Base-by-base conservation (phyloP, 352 stramenopile genomes). In the Globisporangium orthogonon region DNA sequence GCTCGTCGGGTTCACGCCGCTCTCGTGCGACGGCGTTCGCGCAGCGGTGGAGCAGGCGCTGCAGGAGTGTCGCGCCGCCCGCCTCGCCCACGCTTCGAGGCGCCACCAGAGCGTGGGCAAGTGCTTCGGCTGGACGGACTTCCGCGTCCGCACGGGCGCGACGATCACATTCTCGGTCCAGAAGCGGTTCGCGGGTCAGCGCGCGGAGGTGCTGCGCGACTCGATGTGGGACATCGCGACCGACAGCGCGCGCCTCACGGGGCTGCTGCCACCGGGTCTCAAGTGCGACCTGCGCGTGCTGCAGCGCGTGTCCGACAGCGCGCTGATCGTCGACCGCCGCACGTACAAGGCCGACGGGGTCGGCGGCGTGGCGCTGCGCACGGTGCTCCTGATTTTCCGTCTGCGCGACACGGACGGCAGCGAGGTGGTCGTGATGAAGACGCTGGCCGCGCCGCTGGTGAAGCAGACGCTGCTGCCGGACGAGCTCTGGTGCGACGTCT, bases 401-500 rank as follows among this genome's bases (percentile, higher is more conserved):
- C 54, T 59, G 2, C 56, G 44, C 15, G 60, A 75, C 14, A 54
- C 53, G 7, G 60, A 75, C 54, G 63, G 56, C 35, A 58, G 49
- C 14, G 68, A 75, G 50, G 55, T 71, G 50, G 37, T 88, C 13
- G 65, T 62, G 45, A 88, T 86, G 73, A 84, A 86, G 58, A 88
- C 75, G 41, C 69, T 88, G 37, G 73, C 84, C 65, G 52, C 76
- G 50, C 73, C 71, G 39, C 55, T 72, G 29, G 70, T 81, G 30
- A 76, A 78, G 52, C 61, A 67, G 30, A 46, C 73, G 50, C 60
- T 88, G 44, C 57, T 56, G 1, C 53, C 67, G 17, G 59, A 79
- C 47, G 73, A 88, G 56, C 41, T 66, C 31, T 88, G 75, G 75
- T 83, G 71, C 63, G 71, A 88, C 49, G 74, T 86, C 50, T 84